Evolutionary conservation across 1,139 yeast species (phyloP).

Genomic region (Blastobotrys ciferrii): DNA sequence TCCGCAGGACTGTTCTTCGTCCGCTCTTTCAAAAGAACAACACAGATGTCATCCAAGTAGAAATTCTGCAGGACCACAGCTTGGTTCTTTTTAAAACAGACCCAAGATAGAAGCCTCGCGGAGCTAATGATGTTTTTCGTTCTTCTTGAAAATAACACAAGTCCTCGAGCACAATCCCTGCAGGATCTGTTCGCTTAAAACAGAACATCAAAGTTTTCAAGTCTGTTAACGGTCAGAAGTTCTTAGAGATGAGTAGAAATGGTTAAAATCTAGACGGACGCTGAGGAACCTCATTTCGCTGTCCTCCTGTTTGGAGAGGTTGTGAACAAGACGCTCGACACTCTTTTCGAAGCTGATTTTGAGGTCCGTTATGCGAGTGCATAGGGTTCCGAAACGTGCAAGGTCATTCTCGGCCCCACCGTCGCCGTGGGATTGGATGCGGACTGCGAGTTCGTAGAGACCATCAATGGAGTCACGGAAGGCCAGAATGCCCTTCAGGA

Average conservation of each 20-base stretch:
- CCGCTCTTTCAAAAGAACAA: too few relatives aligned
- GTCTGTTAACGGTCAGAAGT: background rate
- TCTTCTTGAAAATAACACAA: too few relatives aligned
- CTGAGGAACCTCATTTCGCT: constrained; percentile 40
- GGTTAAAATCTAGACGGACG: constrained; percentile 39
- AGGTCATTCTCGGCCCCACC: background rate
- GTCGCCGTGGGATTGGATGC: constrained; percentile 11
- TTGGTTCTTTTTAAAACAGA: too few relatives aligned
- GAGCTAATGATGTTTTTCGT: too few relatives aligned
- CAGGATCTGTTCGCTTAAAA: too few relatives aligned
- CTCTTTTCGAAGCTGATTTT: constrained; percentile 25
- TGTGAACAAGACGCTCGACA: constrained; percentile 30
- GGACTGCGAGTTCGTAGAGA: constrained; percentile 25
- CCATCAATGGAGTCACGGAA: constrained; percentile 29
- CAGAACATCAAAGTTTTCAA: background rate
- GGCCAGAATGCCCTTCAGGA: constrained; percentile 34
- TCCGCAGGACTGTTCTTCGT: too few relatives aligned
- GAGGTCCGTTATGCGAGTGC: constrained; percentile 19
- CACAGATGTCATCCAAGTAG: too few relatives aligned
- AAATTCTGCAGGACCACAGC: too few relatives aligned
- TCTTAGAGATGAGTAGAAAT: constrained; percentile 28
- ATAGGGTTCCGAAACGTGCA: constrained; percentile 16
- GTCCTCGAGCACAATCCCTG: too few relatives aligned
- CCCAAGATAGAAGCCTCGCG: too few relatives aligned
- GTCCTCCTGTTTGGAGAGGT: constrained; percentile 34